Evolutionary conservation across 257 asterid genomes (phyloP).

Genomic region (Striga asiatica): DNA sequence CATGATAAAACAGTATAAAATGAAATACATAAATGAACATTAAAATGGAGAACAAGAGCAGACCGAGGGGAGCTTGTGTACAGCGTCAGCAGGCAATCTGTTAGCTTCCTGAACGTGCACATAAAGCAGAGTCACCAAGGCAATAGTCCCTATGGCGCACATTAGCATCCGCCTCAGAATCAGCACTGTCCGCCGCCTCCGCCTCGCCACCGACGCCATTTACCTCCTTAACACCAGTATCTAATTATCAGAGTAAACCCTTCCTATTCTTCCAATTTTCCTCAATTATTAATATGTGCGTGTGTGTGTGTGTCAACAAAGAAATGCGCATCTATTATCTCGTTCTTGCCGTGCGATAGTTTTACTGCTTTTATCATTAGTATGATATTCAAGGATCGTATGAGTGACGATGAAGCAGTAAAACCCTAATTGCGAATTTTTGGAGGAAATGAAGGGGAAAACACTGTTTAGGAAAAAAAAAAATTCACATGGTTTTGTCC

Average conservation of each 20-base stretch:
- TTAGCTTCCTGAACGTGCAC: constrained; percentile 34
- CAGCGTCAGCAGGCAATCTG: constrained; percentile 38
- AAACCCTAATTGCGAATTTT: constrained; percentile 4
- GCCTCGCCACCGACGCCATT: constrained; percentile 38
- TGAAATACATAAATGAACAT: background rate
- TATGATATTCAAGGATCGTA: constrained; percentile 16
- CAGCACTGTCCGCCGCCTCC: constrained; percentile 51
- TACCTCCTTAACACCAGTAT: background rate
- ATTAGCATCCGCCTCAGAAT: constrained; percentile 46
- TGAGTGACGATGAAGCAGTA: background rate
- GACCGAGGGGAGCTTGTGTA: constrained; percentile 40
- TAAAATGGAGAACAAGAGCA: constrained; percentile 1
- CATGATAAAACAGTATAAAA: too few relatives aligned
- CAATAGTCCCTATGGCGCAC: constrained; percentile 47
- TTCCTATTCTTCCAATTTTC: background rate
- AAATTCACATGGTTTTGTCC: too few relatives aligned
- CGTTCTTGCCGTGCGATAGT: background rate
- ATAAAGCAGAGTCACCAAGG: constrained; percentile 46
- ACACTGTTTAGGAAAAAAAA: background rate
- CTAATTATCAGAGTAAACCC: background rate
- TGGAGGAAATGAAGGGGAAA: background rate
- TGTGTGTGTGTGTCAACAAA: background rate
- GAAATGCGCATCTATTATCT: background rate
- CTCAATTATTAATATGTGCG: background rate
- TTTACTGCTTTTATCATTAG: constrained; percentile 7